Base-by-base conservation (phyloP, 768 basidiomycete species). In the Agrocybe pediades region DNA sequence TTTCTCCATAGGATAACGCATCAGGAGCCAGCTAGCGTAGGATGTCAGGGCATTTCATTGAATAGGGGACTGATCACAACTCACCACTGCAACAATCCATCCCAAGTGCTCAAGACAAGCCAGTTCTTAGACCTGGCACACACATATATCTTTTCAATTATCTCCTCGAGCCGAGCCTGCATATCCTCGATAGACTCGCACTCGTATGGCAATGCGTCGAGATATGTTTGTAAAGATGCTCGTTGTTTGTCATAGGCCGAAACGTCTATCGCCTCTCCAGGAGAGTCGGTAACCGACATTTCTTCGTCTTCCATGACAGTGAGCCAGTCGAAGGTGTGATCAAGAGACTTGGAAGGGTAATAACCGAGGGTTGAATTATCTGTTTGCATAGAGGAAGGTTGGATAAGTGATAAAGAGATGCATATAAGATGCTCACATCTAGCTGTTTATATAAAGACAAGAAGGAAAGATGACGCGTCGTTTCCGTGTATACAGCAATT, bases 101-200 rank as follows among this genome's bases (percentile, higher is more conserved):
- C 89, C 90, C 90, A 93, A 6, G 83, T 85, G 23, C 84, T 82
- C 40, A 91, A 75, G 17, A 83, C 74, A 27, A 81, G 72, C 90
- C 90, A 93, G 59, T 88, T 87, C 73, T 83, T 85, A 45, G 86
- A 74, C 65, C 84, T 83, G n/a, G 84, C 86, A 57, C 87, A 88
- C 20, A 90, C 72, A 55, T 76, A 71, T 42, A 93, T 82, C 70
- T 81, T 88, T 41, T 80, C 76, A 9, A 91, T 76, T 58, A 93
- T 90, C 45, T 76, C 65, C 61, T 89, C 86, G 7, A 92, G 79
- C 58, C 82, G 81, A 24, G 70, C 65, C 49, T 87, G 82, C 89
- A 93, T 92, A 49, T 84, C 81, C 55, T 87, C 82, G 43, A 80
- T 66, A 20, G 86, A 73, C 66, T 92, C 90, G 68, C 85, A 85